Percentiles rank a stretch among this genome's conserved stretches.
Evolutionary conservation across 2,329 filamentous ascomycete species (phyloP).

Genomic region (Stylonectria norvegica): DNA sequence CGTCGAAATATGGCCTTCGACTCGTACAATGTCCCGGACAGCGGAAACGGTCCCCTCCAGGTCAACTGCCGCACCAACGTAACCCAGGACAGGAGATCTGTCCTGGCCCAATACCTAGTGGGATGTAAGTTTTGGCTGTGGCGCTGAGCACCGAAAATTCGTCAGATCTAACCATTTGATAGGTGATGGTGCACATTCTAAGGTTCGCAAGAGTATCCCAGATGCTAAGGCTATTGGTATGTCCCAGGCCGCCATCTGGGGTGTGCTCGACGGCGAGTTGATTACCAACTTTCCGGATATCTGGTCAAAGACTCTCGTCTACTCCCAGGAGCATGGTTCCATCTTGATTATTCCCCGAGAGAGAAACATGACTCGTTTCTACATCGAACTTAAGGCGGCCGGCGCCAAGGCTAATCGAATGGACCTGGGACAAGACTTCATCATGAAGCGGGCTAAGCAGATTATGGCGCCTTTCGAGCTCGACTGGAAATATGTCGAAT

Average conservation of each 20-base stretch:
- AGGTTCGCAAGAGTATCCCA: conserved; percentile 63
- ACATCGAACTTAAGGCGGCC: conserved; percentile 55
- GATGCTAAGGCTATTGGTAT: conserved; percentile 52
- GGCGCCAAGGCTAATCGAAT: conserved; percentile 38
- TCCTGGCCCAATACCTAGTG: conserved; percentile 61
- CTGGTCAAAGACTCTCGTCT: conserved; percentile 70
- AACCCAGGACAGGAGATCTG: conserved; percentile 46
- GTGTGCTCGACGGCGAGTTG: conserved; percentile 67
- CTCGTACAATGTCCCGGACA: conserved; percentile 47
- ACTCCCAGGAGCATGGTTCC: conserved; percentile 63
- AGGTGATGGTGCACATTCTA: conserved; percentile 69
- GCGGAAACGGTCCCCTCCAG: conserved; percentile 43
- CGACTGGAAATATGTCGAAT: conserved; percentile 59
- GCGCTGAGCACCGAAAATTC: background rate
- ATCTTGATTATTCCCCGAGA: conserved; percentile 73
- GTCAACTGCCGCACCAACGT: conserved; percentile 51
- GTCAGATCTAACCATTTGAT: conserved; percentile 7
- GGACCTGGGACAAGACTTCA: conserved; percentile 57
- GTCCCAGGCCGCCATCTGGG: conserved; percentile 60
- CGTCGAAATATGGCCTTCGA: conserved; percentile 62
- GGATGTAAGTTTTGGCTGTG: conserved; percentile 51
- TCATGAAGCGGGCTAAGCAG: conserved; percentile 63
- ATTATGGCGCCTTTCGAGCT: conserved; percentile 58
- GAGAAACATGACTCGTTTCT: conserved; percentile 66
- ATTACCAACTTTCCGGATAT: conserved; percentile 72